A percentile compares a stretch with the other conserved stretches of the same genome.
These are phyloP conservation scores for Favolaschia claudopus DNA, from an alignment of 768 basidiomycete genomes.

Conservation along the genomic window DNA sequence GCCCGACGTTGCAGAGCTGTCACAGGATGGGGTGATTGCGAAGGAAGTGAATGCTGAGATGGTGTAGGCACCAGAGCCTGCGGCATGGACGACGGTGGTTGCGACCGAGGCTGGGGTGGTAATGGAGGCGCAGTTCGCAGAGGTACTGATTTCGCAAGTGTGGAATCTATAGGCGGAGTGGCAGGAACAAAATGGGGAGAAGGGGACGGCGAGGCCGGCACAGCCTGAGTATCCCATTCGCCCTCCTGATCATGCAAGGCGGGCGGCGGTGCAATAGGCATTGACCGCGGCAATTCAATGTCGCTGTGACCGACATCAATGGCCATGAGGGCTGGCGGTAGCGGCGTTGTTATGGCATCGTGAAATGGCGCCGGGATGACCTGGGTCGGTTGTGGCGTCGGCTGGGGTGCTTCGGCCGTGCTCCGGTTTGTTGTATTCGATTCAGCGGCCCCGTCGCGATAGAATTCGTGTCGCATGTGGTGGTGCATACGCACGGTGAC, in stretches of 20 bases:
- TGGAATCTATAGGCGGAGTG: not conserved
- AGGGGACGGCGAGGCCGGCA: not conserved
- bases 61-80: too few species aligned
- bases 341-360: constrained; percentile 3
- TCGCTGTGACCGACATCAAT: too few species aligned
- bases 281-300: too few species aligned
- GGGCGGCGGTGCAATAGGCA: constrained; percentile 7
- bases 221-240: constrained; percentile 6
- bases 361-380: constrained; percentile 16
- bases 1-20: too few species aligned
- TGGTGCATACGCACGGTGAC: constrained; percentile 55
- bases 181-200: constrained; percentile 1
- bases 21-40: too few species aligned
- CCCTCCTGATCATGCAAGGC: constrained; percentile 11
- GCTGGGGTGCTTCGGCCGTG: too few species aligned
- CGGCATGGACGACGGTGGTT: too few species aligned
- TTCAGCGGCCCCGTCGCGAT: constrained; percentile 29
- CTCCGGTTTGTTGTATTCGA: too few species aligned
- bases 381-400: too few species aligned
- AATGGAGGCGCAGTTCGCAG: not conserved
- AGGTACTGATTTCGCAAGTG: too few species aligned
- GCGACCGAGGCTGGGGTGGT: too few species aligned
- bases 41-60: too few species aligned
- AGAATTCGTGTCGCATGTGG: constrained; percentile 49
- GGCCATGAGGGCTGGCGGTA: constrained; percentile 8